A percentile compares a stretch with the other conserved stretches of the same genome.
Conservation (phyloP, 176 grass and related monocot species). For the Poa annua region DNA sequence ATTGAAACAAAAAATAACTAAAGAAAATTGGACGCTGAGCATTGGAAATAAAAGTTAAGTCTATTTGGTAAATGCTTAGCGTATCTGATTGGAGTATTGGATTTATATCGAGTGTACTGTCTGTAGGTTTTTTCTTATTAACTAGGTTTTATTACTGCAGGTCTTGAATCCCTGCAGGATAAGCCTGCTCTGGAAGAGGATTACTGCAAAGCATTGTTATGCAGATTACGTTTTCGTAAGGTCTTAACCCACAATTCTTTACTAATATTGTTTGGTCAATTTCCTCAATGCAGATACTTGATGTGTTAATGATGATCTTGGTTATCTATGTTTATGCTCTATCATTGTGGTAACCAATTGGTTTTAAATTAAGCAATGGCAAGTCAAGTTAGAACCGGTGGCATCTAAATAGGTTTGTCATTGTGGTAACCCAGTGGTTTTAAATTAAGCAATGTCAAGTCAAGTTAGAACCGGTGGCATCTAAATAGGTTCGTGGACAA, state of each 20-base stretch:
- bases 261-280: slow-evolving; percentile 28
- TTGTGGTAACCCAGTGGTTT: slow-evolving; percentile 24
- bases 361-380: slow-evolving; percentile 3
- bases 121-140: slow-evolving; percentile 27
- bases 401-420: not conserved
- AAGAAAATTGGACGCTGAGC: not conserved
- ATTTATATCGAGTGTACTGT: slow-evolving; percentile 15
- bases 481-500: not conserved
- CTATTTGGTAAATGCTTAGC: slow-evolving; percentile 10
- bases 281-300: slow-evolving; percentile 22
- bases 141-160: slow-evolving; percentile 57
- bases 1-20: not conserved
- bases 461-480: not conserved
- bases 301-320: slow-evolving; percentile 12
- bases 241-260: slow-evolving; percentile 66
- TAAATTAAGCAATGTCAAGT: not conserved
- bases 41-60: slow-evolving; percentile 9
- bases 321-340: slow-evolving; percentile 38
- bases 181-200: slow-evolving; percentile 90
- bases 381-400: not conserved
- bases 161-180: slow-evolving; percentile 82
- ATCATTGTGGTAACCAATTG: slow-evolving; percentile 12
- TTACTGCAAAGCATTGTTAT: slow-evolving; percentile 87
- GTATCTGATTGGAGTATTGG: not conserved
- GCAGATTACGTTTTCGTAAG: slow-evolving; percentile 99